Conservation (phyloP, 148 eudicot species). For the Amaranthus cruentus region DNA sequence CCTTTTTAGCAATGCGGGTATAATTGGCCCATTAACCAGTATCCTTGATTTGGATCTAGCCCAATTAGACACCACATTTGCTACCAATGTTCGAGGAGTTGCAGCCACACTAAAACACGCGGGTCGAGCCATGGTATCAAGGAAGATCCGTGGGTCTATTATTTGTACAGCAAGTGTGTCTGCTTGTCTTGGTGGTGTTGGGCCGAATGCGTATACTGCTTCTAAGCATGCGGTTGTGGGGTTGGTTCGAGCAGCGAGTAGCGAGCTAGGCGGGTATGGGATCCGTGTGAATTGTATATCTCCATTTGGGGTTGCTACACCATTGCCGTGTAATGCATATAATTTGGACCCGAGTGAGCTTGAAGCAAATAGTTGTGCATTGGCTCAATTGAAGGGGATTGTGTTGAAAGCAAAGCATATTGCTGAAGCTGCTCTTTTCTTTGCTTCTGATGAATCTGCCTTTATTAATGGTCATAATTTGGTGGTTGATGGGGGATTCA, state of each 20-base stretch:
- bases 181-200: slow-evolving; percentile 50
- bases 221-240: slow-evolving; percentile 78
- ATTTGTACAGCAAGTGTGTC: slow-evolving; percentile 63
- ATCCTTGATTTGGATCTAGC: slow-evolving; percentile 46
- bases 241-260: slow-evolving; percentile 50
- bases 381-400: slow-evolving; percentile 53
- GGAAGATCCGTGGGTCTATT: slow-evolving; percentile 48
- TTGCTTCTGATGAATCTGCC: slow-evolving; percentile 78
- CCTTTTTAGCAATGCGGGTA: slow-evolving; percentile 63
- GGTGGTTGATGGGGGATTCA: slow-evolving; percentile 72
- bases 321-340: slow-evolving; percentile 46
- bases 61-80: slow-evolving; percentile 41
- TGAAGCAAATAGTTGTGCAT: slow-evolving; percentile 29
- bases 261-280: slow-evolving; percentile 69
- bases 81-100: slow-evolving; percentile 54
- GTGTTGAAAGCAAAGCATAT: slow-evolving; percentile 57
- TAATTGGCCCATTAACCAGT: slow-evolving; percentile 40
- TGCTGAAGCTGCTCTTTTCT: slow-evolving; percentile 73
- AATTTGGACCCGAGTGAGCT: slow-evolving; percentile 35
- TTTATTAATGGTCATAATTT: slow-evolving; percentile 72
- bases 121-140: slow-evolving; percentile 52
- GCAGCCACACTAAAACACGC: slow-evolving; percentile 59
- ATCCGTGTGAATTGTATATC: slow-evolving; percentile 70
- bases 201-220: slow-evolving; percentile 48
- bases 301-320: slow-evolving; percentile 79